phyloP scores from a whole-genome alignment of 768 basidiomycete species.

The Chalciporus pseudorubinellus region DNA sequence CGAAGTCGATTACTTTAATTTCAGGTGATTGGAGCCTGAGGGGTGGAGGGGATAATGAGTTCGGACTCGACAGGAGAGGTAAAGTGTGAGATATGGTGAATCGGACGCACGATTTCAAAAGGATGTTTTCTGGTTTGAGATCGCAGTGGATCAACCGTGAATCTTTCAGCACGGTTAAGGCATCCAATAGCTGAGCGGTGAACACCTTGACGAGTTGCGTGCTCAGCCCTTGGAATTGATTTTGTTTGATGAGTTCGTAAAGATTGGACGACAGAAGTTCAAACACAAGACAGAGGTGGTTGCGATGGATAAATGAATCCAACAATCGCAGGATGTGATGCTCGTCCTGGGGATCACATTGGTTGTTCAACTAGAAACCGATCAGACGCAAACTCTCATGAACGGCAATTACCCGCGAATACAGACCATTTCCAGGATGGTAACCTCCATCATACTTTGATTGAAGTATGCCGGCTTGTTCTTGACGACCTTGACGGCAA shows the following conservation, averaged over 20 bases:
- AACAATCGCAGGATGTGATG: conserved; percentile 95
- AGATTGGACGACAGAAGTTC: conserved; percentile 96
- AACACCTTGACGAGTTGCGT: conserved; percentile 99
- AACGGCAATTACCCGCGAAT: not conserved
- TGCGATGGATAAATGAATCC: conserved; percentile 96
- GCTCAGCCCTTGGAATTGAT: conserved; percentile 96
- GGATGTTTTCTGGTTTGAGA: conserved; percentile 97
- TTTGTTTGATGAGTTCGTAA: conserved; percentile 99
- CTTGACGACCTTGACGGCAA: conserved; percentile 99
- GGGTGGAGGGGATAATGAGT: not conserved
- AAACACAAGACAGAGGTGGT: conserved; percentile 96
- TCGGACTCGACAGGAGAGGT: not conserved
- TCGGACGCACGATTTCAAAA: conserved; percentile 80
- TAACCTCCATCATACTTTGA: conserved; percentile 99
- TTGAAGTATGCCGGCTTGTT: conserved; percentile 99
- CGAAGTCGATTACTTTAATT: conserved; percentile 99
- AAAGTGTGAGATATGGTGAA: no score
- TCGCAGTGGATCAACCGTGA: conserved; percentile 97
- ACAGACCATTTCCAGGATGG: conserved; percentile 90
- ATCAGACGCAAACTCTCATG: not conserved
- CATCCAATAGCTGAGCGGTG: conserved; percentile 91
- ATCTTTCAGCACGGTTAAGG: conserved; percentile 89
- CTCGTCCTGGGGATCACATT: conserved; percentile 89
- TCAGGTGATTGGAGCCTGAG: conserved; percentile 89
- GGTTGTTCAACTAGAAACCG: conserved; percentile 78